Evolutionary conservation across 257 asterid genomes (phyloP).

Genomic region (Solanum pinnatisectum): DNA sequence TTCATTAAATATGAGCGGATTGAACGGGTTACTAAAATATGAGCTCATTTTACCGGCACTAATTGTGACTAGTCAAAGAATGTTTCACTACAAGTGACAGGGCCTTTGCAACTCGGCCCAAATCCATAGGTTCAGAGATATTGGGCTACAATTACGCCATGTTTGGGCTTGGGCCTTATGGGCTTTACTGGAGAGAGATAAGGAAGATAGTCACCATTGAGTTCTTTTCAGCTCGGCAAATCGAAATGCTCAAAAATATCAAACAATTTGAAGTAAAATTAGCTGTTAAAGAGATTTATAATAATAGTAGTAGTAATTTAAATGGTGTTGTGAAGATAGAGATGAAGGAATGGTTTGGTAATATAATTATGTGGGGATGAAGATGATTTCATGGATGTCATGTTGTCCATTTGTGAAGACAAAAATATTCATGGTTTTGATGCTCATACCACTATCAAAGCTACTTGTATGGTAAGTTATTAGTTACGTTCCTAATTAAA

Average conservation of each 20-base stretch:
- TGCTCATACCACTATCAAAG: constrained; percentile 12
- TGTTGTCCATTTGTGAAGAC: constrained; percentile 1
- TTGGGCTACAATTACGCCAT: constrained; percentile 15
- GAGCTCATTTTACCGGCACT: too few relatives aligned
- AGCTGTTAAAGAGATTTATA: constrained; percentile 10
- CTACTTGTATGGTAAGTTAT: constrained; percentile 22
- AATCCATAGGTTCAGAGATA: not conserved
- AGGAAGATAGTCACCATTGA: constrained; percentile 11
- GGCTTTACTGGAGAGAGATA: constrained; percentile 11
- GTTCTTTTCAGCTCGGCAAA: constrained; percentile 4
- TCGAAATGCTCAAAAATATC: constrained; percentile 6
- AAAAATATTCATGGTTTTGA: constrained; percentile 3
- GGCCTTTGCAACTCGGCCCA: constrained; percentile 4
- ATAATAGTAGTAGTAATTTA: not conserved
- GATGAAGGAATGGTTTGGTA: constrained; percentile 15
- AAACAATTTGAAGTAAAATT: constrained; percentile 8
- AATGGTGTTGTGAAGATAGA: constrained; percentile 4
- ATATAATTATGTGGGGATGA: not conserved
- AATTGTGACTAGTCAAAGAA: constrained; percentile 12
- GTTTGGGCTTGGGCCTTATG: constrained; percentile 15
- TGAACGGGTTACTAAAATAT: too few relatives aligned
- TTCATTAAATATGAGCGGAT: too few relatives aligned
- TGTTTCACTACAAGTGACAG: constrained; percentile 11
- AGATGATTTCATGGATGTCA: constrained; percentile 19
- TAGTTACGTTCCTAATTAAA: not conserved